These are phyloP conservation scores for Mucor saturninus DNA, from an alignment of 371 early-diverging fungal genomes.

Conservation along the genomic window DNA sequence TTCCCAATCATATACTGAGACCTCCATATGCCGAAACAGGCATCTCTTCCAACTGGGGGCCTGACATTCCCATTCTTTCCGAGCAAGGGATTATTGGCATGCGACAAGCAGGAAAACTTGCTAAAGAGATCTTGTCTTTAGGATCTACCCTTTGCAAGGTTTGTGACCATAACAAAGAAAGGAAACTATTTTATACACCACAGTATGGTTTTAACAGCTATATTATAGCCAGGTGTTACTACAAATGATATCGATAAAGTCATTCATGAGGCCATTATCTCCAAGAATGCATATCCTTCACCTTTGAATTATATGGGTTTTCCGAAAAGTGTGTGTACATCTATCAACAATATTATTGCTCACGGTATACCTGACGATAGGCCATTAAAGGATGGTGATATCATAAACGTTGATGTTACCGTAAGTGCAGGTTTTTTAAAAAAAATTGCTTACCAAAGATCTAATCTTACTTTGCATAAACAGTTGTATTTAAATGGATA, in stretches of 20 bases:
- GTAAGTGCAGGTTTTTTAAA: constrained; percentile 33
- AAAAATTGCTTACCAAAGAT: no score
- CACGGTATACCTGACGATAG: constrained; percentile 92
- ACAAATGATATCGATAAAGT: constrained; percentile 77
- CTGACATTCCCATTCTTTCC: constrained; percentile 37
- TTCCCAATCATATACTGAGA: constrained; percentile 67
- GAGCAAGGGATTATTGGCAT: constrained; percentile 70
- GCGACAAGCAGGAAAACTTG: constrained; percentile 71
- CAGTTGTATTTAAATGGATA: constrained; percentile 76
- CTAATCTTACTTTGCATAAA: no score
- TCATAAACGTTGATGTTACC: constrained; percentile 87
- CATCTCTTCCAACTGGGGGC: constrained; percentile 62
- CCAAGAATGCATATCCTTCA: constrained; percentile 81
- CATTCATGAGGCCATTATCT: constrained; percentile 74
- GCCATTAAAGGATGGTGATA: constrained; percentile 78
- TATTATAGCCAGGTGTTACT: constrained; percentile 61
- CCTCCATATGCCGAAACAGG: constrained; percentile 82
- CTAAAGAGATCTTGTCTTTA: constrained; percentile 61
- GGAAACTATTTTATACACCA: no score
- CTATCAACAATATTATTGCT: constrained; percentile 88
- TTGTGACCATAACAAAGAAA: background rate
- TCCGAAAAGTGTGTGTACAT: constrained; percentile 84
- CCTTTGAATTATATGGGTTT: constrained; percentile 86
- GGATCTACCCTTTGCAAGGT: constrained; percentile 44
- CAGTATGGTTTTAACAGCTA: no score